These are phyloP conservation scores for Claviceps quebecensis DNA, from an alignment of 2,329 filamentous ascomycete species.

Conservation along the genomic window DNA sequence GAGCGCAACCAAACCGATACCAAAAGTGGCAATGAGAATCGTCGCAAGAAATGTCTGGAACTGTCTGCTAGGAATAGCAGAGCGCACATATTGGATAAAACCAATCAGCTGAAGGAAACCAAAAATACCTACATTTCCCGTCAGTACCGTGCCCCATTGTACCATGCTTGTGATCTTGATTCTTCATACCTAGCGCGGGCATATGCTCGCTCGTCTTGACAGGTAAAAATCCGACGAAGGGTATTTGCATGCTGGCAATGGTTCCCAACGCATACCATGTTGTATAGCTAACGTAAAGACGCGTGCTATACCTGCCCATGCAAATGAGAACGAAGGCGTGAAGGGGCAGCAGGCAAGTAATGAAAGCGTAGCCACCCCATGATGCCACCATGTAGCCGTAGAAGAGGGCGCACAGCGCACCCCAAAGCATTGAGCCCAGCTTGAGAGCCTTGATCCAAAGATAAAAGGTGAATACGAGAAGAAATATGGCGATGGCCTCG, in stretches of 20 bases:
- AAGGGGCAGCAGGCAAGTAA: constrained; percentile 89
- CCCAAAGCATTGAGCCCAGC: constrained; percentile 92
- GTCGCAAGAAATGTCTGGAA: constrained; percentile 81
- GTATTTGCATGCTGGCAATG: constrained; percentile 96
- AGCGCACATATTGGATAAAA: constrained; percentile 79
- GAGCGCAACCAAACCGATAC: constrained; percentile 58
- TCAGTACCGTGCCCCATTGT: constrained; percentile 9
- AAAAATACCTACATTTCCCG: constrained; percentile 58
- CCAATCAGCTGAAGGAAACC: constrained; percentile 87
- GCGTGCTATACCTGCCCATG: constrained; percentile 92
- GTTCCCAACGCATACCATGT: constrained; percentile 97
- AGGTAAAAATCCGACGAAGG: constrained; percentile 93
- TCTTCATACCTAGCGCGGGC: constrained; percentile 68
- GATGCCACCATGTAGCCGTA: constrained; percentile 99
- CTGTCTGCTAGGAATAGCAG: constrained; percentile 80
- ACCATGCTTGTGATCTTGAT: constrained; percentile 4
- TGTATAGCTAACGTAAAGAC: constrained; percentile 90
- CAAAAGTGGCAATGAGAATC: constrained; percentile 61
- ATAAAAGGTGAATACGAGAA: constrained; percentile 96
- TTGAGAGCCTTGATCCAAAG: constrained; percentile 99
- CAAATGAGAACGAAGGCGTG: constrained; percentile 88
- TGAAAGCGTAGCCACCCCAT: constrained; percentile 99
- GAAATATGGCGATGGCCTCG: constrained; percentile 97
- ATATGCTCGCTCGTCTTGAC: constrained; percentile 98
- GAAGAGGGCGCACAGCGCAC: constrained; percentile 82